These are phyloP conservation scores for Fusarium staphyleae DNA, from an alignment of 2,329 filamentous ascomycete genomes.

Conservation along the genomic window DNA sequence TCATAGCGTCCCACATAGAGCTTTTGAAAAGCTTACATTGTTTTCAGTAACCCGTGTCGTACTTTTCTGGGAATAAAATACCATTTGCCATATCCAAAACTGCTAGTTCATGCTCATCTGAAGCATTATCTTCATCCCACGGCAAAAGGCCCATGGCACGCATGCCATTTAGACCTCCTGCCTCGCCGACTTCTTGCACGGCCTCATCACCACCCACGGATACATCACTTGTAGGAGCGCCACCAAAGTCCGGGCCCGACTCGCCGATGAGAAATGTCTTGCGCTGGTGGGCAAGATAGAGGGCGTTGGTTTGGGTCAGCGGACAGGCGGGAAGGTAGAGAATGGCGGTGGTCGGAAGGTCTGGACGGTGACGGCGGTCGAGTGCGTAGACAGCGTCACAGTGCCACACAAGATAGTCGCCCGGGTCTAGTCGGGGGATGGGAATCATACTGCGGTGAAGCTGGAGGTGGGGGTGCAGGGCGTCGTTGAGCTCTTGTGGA, in stretches of 20 bases:
- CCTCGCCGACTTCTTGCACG: slow-evolving; percentile 49
- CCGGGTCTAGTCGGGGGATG: slow-evolving; percentile 71
- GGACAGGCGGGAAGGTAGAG: slow-evolving; percentile 53
- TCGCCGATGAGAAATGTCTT: slow-evolving; percentile 52
- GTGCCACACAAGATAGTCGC: slow-evolving; percentile 80
- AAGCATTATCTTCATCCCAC: slow-evolving; percentile 50
- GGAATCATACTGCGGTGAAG: slow-evolving; percentile 71
- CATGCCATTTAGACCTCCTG: slow-evolving; percentile 50
- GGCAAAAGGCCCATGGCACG: slow-evolving; percentile 52
- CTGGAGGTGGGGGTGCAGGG: slow-evolving; percentile 73
- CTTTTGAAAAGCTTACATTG: no score
- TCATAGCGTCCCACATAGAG: no score
- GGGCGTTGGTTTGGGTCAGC: slow-evolving; percentile 52
- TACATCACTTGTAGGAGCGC: slow-evolving; percentile 45
- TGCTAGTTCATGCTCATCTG: slow-evolving; percentile 44
- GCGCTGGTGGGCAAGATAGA: slow-evolving; percentile 52
- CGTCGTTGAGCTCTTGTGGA: slow-evolving; percentile 70
- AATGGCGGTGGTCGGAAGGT: slow-evolving; percentile 40
- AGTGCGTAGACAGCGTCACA: slow-evolving; percentile 75
- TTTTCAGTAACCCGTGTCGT: slow-evolving; percentile 37
- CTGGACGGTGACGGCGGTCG: slow-evolving; percentile 53
- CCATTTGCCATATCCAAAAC: slow-evolving; percentile 50
- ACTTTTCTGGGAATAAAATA: slow-evolving; percentile 52
- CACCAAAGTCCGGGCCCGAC: slow-evolving; percentile 51
- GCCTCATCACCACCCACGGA: slow-evolving; percentile 47